A percentile compares a stretch with the other conserved stretches of the same genome.
These are phyloP conservation scores for Yarrowia sp. DNA, from an alignment of 805 yeast species.

Conservation along the genomic window DNA sequence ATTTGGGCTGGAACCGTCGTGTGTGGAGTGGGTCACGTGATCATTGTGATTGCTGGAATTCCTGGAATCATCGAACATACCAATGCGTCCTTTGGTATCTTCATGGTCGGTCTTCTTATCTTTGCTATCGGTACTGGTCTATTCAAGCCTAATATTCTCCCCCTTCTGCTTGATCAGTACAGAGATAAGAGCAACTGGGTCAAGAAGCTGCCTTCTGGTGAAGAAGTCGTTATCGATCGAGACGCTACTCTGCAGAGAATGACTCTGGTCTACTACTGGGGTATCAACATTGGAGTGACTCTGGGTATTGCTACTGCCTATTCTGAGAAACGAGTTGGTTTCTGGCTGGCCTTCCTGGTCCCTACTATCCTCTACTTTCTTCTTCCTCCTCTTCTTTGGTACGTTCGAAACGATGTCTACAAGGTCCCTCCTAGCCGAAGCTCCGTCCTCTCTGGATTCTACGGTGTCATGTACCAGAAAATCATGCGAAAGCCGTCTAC, in stretches of 20 bases:
- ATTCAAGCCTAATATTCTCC: constrained; percentile 58
- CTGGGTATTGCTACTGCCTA: constrained; percentile 61
- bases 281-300: constrained; percentile 63
- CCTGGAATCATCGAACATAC: constrained; percentile 49
- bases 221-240: constrained; percentile 60
- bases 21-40: constrained; percentile 58
- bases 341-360: constrained; percentile 61
- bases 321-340: constrained; percentile 60
- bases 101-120: constrained; percentile 40
- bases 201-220: constrained; percentile 59
- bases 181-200: constrained; percentile 62
- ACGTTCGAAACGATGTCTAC: constrained; percentile 53
- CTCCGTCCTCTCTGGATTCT: constrained; percentile 15
- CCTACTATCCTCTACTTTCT: constrained; percentile 60
- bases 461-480: constrained; percentile 14
- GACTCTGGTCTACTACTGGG: constrained; percentile 60
- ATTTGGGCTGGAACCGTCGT: constrained; percentile 59
- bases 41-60: constrained; percentile 59
- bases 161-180: constrained; percentile 55
- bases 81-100: constrained; percentile 50
- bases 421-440: constrained; percentile 48
- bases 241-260: constrained; percentile 51
- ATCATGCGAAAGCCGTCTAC: constrained; percentile 9
- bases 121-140: constrained; percentile 56
- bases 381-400: constrained; percentile 59